Conservation (phyloP, 192 early-diverging fungal genomes). For the Umbelopsis ramanniana region DNA sequence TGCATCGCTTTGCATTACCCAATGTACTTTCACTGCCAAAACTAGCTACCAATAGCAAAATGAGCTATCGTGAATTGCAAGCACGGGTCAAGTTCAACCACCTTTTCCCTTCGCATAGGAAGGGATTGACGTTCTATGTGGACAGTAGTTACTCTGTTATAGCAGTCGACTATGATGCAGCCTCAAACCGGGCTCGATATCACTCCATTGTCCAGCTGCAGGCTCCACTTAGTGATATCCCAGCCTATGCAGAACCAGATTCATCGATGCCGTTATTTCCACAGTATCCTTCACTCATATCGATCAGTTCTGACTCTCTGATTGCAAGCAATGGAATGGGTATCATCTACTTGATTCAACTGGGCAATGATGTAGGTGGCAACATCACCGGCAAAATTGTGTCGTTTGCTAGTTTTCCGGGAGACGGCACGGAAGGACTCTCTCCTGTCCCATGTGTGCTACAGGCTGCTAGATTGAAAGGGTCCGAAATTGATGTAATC, state of each 20-base stretch:
- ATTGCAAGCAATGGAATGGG: slow-evolving; percentile 43
- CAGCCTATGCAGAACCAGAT: slow-evolving; percentile 34
- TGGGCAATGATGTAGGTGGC: slow-evolving; percentile 15
- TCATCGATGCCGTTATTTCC: slow-evolving; percentile 4
- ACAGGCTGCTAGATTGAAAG: slow-evolving; percentile 33
- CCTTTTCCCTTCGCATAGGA: slow-evolving; percentile 38
- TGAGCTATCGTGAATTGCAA: slow-evolving; percentile 69
- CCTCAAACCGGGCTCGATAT: background rate
- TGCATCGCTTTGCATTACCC: slow-evolving; percentile 34
- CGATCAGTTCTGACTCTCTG: slow-evolving; percentile 29
- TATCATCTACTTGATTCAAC: slow-evolving; percentile 31
- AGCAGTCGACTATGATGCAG: slow-evolving; percentile 38
- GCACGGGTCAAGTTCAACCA: slow-evolving; percentile 70
- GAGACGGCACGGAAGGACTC: slow-evolving; percentile 32
- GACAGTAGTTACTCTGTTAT: slow-evolving; percentile 41
- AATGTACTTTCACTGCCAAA: slow-evolving; percentile 31
- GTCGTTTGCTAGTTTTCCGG: slow-evolving; percentile 25
- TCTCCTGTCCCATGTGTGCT: slow-evolving; percentile 41
- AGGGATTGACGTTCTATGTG: slow-evolving; percentile 41
- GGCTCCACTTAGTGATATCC: slow-evolving; percentile 23
- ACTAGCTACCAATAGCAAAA: slow-evolving; percentile 43
- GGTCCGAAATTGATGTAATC: slow-evolving; percentile 31
- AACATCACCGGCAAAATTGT: slow-evolving; percentile 15
- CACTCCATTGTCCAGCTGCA: slow-evolving; percentile 17
- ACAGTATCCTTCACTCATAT: slow-evolving; percentile 40